phyloP scores from a whole-genome alignment of 331 rosid species.

The Telfairia occidentalis region DNA sequence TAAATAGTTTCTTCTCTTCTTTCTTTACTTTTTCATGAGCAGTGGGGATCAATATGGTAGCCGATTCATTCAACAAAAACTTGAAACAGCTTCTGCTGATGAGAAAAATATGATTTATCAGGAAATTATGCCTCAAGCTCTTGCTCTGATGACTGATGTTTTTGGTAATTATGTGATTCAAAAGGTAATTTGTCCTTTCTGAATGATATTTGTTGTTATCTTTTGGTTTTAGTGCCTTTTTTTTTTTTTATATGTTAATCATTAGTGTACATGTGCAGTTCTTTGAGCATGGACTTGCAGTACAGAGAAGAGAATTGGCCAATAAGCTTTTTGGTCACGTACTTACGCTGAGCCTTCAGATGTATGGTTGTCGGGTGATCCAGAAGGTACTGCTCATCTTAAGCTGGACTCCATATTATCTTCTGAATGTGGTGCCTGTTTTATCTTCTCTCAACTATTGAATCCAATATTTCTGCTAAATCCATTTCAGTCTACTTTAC shows the following conservation, averaged over 20 bases:
- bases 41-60: conserved; percentile 99
- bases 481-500: background rate
- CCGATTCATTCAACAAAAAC: conserved; percentile 95
- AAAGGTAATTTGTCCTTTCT: conserved; percentile 42
- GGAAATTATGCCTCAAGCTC: conserved; percentile 97
- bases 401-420: background rate
- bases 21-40: conserved; percentile 18
- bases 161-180: conserved; percentile 98
- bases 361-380: conserved; percentile 97
- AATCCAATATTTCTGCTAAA: background rate
- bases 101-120: conserved; percentile 95
- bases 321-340: conserved; percentile 76
- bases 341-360: conserved; percentile 85
- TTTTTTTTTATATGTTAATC: conserved; percentile 10
- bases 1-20: conserved; percentile 10
- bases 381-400: conserved; percentile 58
- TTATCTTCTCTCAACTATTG: background rate
- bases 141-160: conserved; percentile 93
- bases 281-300: conserved; percentile 84
- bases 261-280: conserved; percentile 38
- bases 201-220: background rate
- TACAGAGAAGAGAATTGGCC: conserved; percentile 85
- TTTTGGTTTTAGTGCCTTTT: background rate
- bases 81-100: conserved; percentile 71
- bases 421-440: background rate